Evolutionary conservation across 148 eudicot species (phyloP).

Genomic region (Vaccinium myrtillus): DNA sequence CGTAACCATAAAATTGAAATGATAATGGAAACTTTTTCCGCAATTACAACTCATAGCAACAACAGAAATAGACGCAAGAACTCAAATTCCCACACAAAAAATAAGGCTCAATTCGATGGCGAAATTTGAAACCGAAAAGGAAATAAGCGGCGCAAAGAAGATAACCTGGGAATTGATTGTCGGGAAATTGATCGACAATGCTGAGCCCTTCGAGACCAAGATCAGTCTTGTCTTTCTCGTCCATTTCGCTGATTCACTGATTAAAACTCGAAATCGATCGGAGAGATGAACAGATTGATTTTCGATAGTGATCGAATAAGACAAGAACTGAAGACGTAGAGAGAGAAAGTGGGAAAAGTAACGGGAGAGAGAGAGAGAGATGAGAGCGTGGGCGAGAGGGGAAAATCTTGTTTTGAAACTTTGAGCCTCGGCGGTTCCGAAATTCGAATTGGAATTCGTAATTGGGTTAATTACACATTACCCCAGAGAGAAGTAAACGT

Average conservation of each 20-base stretch:
- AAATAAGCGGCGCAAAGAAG: background rate
- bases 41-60: background rate
- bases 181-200: background rate
- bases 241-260: conserved; percentile 10
- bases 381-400: background rate
- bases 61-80: background rate
- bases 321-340: background rate
- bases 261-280: background rate
- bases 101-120: background rate
- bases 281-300: background rate
- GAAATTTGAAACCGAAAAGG: background rate
- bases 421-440: conserved; percentile 15
- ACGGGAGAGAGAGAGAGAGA: background rate
- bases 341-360: background rate
- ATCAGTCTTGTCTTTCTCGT: conserved; percentile 10
- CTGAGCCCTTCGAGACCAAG: conserved; percentile 11
- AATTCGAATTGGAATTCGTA: background rate
- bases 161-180: background rate
- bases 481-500: background rate
- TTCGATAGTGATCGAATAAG: background rate
- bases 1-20: background rate
- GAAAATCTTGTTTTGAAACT: conserved; percentile 9
- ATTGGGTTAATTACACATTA: background rate
- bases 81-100: background rate
- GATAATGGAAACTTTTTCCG: background rate